These are phyloP conservation scores for Colletotrichum shisoi DNA, from an alignment of 2,329 filamentous ascomycete species.

Conservation along the genomic window DNA sequence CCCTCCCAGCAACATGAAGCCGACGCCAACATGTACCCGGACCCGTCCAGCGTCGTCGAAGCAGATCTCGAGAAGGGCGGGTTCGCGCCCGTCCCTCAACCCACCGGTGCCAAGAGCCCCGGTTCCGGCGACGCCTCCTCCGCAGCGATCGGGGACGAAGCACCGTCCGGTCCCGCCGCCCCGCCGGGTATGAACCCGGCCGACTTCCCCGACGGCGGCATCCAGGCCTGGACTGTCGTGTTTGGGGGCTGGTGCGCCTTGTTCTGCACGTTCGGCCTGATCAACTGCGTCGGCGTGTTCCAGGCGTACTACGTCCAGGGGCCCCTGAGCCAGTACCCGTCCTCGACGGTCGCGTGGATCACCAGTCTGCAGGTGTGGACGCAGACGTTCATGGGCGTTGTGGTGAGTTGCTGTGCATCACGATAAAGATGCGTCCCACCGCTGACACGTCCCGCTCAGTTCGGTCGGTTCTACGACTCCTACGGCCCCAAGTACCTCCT, in stretches of 20 bases:
- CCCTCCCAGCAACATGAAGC: conserved; percentile 48
- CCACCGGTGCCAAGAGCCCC: conserved; percentile 38
- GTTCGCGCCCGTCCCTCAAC: conserved; percentile 28
- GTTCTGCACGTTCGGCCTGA: conserved; percentile 56
- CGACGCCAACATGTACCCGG: conserved; percentile 48
- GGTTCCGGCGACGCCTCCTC: not conserved
- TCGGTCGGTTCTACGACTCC: conserved; percentile 70
- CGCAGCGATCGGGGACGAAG: not conserved
- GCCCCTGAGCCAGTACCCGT: conserved; percentile 57
- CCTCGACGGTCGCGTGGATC: conserved; percentile 68
- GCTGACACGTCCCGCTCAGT: conserved; percentile 44
- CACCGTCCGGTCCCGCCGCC: conserved; percentile 30
- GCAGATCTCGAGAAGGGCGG: conserved; percentile 49
- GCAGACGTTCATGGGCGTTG: conserved; percentile 59
- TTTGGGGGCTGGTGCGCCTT: conserved; percentile 55
- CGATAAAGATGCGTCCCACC: not conserved
- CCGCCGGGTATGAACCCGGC: conserved; percentile 49
- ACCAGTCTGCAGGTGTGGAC: conserved; percentile 61
- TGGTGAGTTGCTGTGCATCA: conserved; percentile 49
- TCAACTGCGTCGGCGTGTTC: conserved; percentile 63
- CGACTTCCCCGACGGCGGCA: conserved; percentile 68
- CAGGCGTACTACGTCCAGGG: conserved; percentile 65
- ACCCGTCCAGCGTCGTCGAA: conserved; percentile 45
- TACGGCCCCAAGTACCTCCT: conserved; percentile 69
- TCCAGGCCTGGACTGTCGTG: conserved; percentile 66